Evolutionary conservation across 1,284 basidiomycete species (phyloP).

Genomic region (Naganishia sp.): DNA sequence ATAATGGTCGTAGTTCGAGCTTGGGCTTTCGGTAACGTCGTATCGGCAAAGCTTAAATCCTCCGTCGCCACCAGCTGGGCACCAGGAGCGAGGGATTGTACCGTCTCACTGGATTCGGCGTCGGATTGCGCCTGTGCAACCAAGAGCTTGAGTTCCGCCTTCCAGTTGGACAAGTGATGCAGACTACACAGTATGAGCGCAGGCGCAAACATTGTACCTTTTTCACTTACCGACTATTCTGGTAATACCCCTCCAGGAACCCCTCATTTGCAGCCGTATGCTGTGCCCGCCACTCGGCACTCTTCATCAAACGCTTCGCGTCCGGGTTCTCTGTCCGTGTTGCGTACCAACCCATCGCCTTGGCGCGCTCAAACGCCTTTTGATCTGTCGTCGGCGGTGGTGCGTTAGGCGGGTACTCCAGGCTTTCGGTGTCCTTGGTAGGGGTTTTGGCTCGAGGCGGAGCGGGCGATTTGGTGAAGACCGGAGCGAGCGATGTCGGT

Average conservation of each 20-base stretch:
- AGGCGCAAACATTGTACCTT: conserved; percentile 26
- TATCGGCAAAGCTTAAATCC: conserved; percentile 29
- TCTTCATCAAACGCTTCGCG: conserved; percentile 73
- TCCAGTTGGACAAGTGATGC: conserved; percentile 90
- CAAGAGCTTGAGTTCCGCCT: conserved; percentile 79
- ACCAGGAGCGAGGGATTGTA: conserved; percentile 31
- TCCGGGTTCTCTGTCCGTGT: conserved; percentile 65
- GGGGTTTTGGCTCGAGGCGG: not conserved
- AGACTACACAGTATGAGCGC: conserved; percentile 52
- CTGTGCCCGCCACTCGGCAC: conserved; percentile 77
- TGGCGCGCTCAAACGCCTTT: conserved; percentile 53
- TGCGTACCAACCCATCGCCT: conserved; percentile 60
- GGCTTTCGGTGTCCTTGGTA: not conserved
- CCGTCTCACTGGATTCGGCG: conserved; percentile 57
- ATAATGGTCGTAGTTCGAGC: conserved; percentile 26
- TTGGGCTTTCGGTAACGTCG: conserved; percentile 36
- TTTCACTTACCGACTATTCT: conserved; percentile 67
- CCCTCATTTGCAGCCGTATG: conserved; percentile 82
- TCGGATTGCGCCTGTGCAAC: conserved; percentile 75
- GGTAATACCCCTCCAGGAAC: conserved; percentile 88
- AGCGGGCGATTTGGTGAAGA: not conserved
- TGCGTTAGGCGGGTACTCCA: not conserved
- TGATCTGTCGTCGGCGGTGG: conserved; percentile 56
- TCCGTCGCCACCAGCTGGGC: conserved; percentile 10
- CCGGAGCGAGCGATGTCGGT: not conserved